Conservation (phyloP, 257 asterid genomes). For the Capsicum rhomboideum region DNA sequence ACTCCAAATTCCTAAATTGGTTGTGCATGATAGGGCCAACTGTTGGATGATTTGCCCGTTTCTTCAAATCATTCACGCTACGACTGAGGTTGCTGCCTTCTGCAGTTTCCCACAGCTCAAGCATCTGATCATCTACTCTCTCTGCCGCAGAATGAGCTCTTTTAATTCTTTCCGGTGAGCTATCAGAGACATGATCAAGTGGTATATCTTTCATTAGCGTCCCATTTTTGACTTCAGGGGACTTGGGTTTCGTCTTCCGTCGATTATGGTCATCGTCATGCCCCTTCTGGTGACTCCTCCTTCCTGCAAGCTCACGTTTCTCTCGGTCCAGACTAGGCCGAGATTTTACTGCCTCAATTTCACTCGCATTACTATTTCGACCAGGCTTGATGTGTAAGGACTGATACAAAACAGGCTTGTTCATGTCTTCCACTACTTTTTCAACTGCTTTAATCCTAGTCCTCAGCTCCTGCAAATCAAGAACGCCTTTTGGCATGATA, state of each 20-base stretch:
- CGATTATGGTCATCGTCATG: conserved; percentile 29
- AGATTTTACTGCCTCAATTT: conserved; percentile 36
- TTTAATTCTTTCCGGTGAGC: conserved; percentile 26
- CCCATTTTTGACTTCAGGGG: conserved; percentile 31
- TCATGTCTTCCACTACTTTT: conserved; percentile 42
- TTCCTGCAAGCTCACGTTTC: conserved; percentile 16
- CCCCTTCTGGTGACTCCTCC: conserved; percentile 18
- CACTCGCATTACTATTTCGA: conserved; percentile 19
- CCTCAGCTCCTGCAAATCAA: conserved; percentile 51
- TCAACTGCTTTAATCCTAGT: conserved; percentile 51
- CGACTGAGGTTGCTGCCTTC: conserved; percentile 32
- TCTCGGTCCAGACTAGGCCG: conserved; percentile 32
- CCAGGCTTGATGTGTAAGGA: conserved; percentile 19
- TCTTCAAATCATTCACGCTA: conserved; percentile 34
- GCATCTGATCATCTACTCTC: conserved; percentile 64
- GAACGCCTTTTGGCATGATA: conserved; percentile 15
- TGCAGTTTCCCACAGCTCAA: conserved; percentile 74
- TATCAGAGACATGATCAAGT: conserved; percentile 64
- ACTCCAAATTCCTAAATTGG: conserved; percentile 25
- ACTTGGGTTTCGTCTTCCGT: conserved; percentile 36
- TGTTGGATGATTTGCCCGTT: conserved; percentile 23
- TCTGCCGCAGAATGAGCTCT: conserved; percentile 21
- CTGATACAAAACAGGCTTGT: conserved; percentile 19
- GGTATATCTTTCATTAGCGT: conserved; percentile 77
- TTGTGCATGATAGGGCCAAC: conserved; percentile 41